Percentiles rank a stretch among this genome's conserved stretches.
Evolutionary conservation across 176 grass and related monocot genomes (phyloP).

Genomic region (Chrysopogon serrulatus): DNA sequence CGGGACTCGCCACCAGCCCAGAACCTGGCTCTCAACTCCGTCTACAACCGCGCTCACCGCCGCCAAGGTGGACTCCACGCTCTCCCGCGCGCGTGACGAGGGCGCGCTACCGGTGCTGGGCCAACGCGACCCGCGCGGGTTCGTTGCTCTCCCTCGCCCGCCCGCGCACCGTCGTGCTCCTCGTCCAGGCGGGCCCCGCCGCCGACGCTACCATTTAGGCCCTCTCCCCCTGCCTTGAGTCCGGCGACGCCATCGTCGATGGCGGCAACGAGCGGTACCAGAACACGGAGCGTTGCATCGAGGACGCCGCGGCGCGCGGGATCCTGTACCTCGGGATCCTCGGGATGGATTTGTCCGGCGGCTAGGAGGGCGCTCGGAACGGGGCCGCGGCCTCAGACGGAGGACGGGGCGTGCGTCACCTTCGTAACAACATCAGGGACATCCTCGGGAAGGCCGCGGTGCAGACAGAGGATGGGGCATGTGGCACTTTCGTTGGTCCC

Average conservation of each 20-base stretch:
- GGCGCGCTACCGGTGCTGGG: constrained; percentile 62
- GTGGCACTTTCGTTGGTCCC: constrained; percentile 71
- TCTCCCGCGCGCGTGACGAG: constrained; percentile 54
- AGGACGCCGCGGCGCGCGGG: constrained; percentile 40
- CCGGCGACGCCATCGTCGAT: constrained; percentile 80
- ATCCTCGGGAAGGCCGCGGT: constrained; percentile 63
- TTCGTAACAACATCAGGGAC: constrained; percentile 72
- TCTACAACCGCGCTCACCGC: constrained; percentile 94
- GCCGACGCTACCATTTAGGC: constrained; percentile 76
- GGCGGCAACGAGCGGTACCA: constrained; percentile 94
- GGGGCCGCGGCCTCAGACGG: constrained; percentile 75
- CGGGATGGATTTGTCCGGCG: constrained; percentile 87
- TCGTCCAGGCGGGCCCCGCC: constrained; percentile 71
- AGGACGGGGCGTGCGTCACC: constrained; percentile 80
- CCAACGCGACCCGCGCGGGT: constrained; percentile 60
- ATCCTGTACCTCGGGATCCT: constrained; percentile 92
- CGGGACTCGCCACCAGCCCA: constrained; percentile 87
- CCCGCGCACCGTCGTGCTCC: constrained; percentile 70
- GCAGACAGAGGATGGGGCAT: constrained; percentile 84
- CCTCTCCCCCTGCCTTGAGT: constrained; percentile 61
- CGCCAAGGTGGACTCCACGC: constrained; percentile 77
- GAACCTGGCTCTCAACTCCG: constrained; percentile 91
- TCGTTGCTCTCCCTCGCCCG: constrained; percentile 73
- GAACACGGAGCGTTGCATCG: constrained; percentile 78
- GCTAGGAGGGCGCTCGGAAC: constrained; percentile 72